phyloP scores from a whole-genome alignment of 2,329 filamentous ascomycete genomes.

The Metarhizium robertsii region DNA sequence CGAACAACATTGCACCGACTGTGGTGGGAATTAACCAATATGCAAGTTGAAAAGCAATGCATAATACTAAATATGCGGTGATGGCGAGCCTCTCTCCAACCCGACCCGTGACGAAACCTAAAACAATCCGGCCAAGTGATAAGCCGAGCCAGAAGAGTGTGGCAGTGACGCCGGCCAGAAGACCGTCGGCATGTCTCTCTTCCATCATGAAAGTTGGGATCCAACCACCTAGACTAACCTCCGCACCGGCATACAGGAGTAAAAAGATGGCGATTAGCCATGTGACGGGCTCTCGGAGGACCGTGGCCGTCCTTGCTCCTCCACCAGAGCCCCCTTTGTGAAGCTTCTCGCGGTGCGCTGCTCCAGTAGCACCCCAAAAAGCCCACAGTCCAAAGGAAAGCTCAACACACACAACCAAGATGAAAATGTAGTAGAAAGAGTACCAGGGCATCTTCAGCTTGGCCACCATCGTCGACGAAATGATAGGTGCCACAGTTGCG shows the following conservation, averaged over 20 bases:
- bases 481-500: conserved; percentile 57
- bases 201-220: conserved; percentile 82
- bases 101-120: conserved; percentile 68
- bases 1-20: conserved; percentile 61
- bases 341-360: conserved; percentile 34
- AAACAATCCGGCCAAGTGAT: conserved; percentile 59
- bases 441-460: conserved; percentile 57
- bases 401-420: conserved; percentile 48
- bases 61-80: conserved; percentile 51
- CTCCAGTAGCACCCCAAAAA: conserved; percentile 56
- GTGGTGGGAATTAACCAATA: conserved; percentile 79
- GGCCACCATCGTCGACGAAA: conserved; percentile 65
- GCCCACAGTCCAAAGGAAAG: conserved; percentile 37
- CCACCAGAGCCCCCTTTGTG: conserved; percentile 1
- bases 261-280: conserved; percentile 70
- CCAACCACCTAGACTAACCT: conserved; percentile 69
- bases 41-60: conserved; percentile 57
- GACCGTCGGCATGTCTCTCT: conserved; percentile 58
- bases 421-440: conserved; percentile 68
- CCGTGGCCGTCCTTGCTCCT: conserved; percentile 12
- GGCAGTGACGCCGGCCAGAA: conserved; percentile 64
- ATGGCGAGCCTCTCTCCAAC: conserved; percentile 64
- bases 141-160: conserved; percentile 82
- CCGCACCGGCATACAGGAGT: conserved; percentile 68
- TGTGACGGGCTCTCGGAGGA: conserved; percentile 45